Percentiles rank a stretch among this genome's conserved stretches.
Conservation (phyloP, 139 green algal genomes). For the Coccomyxa sp. region DNA sequence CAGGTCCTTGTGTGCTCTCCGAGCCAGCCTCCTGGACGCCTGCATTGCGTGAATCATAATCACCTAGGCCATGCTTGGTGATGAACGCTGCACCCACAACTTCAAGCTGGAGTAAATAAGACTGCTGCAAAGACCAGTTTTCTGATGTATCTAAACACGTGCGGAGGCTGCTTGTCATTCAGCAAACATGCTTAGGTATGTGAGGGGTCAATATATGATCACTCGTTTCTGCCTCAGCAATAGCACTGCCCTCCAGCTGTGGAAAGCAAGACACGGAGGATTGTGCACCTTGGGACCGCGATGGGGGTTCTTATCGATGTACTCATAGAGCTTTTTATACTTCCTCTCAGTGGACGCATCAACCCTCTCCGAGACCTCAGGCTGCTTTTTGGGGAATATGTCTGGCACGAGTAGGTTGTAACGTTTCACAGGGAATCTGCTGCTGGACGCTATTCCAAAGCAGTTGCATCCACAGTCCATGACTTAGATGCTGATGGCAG, state of each 20-base stretch:
- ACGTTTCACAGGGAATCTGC: constrained; percentile 42
- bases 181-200: background rate
- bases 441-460: constrained; percentile 43
- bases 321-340: constrained; percentile 49
- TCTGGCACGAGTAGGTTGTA: constrained; percentile 62
- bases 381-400: constrained; percentile 39
- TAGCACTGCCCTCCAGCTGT: background rate
- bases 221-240: background rate
- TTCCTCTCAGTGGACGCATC: constrained; percentile 31
- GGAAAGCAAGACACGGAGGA: background rate
- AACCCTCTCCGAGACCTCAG: constrained; percentile 19
- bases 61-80: background rate
- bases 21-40: constrained; percentile 45
- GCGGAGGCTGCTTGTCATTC: background rate
- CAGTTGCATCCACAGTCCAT: constrained; percentile 42
- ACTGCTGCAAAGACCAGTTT: background rate
- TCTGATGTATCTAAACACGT: background rate
- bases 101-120: background rate
- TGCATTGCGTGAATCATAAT: constrained; percentile 6
- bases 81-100: background rate
- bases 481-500: background rate
- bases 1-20: constrained; percentile 39
- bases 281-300: constrained; percentile 38
- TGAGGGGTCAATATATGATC: background rate
- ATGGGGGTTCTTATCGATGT: constrained; percentile 46